Percentiles rank a stretch among this genome's conserved stretches.
Evolutionary conservation across 176 grass and related monocot species (phyloP).

Genomic region (Avena sativa): DNA sequence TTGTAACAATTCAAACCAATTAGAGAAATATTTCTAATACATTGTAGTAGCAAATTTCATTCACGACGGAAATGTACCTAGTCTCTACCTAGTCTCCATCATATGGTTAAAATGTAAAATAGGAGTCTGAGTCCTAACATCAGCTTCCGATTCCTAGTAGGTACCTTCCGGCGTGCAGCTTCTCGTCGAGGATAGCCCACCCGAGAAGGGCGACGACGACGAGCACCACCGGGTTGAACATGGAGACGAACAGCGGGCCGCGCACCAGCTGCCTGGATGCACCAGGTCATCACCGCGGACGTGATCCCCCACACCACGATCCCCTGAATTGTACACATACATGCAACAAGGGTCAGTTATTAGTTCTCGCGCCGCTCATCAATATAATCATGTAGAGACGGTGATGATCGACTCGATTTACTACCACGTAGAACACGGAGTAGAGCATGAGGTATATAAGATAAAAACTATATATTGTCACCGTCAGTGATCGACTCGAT

Average conservation of each 20-base stretch:
- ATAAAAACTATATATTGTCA: no score
- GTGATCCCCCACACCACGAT: constrained; percentile 55
- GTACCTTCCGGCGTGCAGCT: constrained; percentile 74
- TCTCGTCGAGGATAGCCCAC: constrained; percentile 77
- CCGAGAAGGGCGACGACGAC: constrained; percentile 72
- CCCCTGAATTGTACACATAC: constrained; percentile 45
- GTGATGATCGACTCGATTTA: not conserved
- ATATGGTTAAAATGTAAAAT: no score
- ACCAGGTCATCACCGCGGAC: constrained; percentile 26
- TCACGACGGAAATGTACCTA: not conserved
- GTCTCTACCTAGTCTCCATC: no score
- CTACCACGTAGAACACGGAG: constrained; percentile 74
- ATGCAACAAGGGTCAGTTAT: no score
- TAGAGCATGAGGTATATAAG: constrained; percentile 68
- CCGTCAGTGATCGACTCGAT: no score
- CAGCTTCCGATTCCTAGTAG: no score
- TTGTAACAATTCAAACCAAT: no score
- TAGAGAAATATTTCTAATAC: no score
- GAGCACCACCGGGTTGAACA: constrained; percentile 91
- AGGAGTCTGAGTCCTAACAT: no score
- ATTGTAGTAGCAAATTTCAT: no score
- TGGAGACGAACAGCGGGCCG: constrained; percentile 83
- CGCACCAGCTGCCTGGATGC: constrained; percentile 48
- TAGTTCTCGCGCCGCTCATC: no score
- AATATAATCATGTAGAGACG: not conserved